Base-by-base conservation (phyloP, 129 eudicot species). In the Lonicera japonica region DNA sequence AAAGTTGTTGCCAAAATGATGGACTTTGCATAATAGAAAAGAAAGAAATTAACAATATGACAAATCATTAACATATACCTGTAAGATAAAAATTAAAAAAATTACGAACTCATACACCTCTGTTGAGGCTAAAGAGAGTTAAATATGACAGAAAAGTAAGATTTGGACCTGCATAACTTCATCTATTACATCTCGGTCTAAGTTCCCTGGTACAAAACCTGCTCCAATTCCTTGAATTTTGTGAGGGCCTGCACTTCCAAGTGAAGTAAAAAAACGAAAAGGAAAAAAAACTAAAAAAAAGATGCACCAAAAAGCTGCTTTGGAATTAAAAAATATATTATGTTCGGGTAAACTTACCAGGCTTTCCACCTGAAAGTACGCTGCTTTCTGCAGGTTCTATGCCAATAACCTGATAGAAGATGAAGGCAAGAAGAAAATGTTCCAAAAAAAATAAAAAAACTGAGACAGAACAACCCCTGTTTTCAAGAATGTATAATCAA, bases 181-280 rank as follows among this genome's bases (percentile, higher is more conserved):
- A 64, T 92, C 99, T 58, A 92, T 63, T 72, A 92, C 80, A 64
- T 83, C 89, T 71, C 74, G 84, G 77, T 92, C 85, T 56, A 88
- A 75, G 69, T 92, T 92, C 75, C 83, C 65, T 56, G 99, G 99
- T 43, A 92, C 77, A 80, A 92, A 92, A 92, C 99, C 99, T 80
- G 99, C 99, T 77, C 99, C 99, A 83, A 92, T 88, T 73, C 99
- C 99, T 88, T 92, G 99, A 92, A 88, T 92, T 83, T 92, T 92
- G 95, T 92, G 99, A 82, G 99, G 99, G 74, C 99, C 99, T 92
- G 86, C 87, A 87, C 66, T 77, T 73, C 58, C 80, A 80, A 73
- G 70, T 19, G 11, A 24, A 5, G 5, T 73, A 64, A 78, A 64
- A 70, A 59, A 70, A 36, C 65, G 21, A 68, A 61, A 29, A 29